Percentiles rank a stretch among this genome's conserved stretches.
phyloP scores from a whole-genome alignment of 2,329 filamentous ascomycete genomes.

The Talaromyces sp. region DNA sequence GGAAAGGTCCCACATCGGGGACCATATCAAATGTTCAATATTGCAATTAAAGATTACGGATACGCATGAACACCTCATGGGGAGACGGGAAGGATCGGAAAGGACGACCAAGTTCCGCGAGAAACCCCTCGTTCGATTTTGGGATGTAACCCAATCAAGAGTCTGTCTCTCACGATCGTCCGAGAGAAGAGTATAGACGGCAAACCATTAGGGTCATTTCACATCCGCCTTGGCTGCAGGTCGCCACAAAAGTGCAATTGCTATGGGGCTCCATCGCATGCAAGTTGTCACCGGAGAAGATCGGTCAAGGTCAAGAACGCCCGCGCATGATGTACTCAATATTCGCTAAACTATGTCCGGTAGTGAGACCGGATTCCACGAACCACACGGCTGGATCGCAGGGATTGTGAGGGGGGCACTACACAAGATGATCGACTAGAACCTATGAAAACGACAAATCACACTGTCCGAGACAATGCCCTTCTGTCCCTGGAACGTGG shows the following conservation, averaged over 20 bases:
- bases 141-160: conserved; percentile 8
- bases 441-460: neutral
- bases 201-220: neutral
- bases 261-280: conserved; percentile 8
- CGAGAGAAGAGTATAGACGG: neutral
- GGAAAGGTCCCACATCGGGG: too few relatives aligned
- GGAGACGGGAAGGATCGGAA: conserved; percentile 1
- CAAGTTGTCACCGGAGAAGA: conserved; percentile 7
- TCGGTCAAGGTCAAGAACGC: neutral
- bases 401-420: conserved; percentile 2
- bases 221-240: neutral
- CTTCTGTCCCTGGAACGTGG: conserved; percentile 2
- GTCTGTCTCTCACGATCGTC: conserved; percentile 4
- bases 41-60: neutral
- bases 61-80: neutral
- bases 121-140: neutral
- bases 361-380: conserved; percentile 5
- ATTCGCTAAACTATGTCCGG: conserved; percentile 1
- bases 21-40: neutral
- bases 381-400: conserved; percentile 9
- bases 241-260: neutral
- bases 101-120: neutral
- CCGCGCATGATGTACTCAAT: conserved; percentile 9
- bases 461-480: conserved; percentile 1
- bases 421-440: neutral